phyloP scores from a whole-genome alignment of 2,329 filamentous ascomycete genomes.

The Diaporthe sp. region DNA sequence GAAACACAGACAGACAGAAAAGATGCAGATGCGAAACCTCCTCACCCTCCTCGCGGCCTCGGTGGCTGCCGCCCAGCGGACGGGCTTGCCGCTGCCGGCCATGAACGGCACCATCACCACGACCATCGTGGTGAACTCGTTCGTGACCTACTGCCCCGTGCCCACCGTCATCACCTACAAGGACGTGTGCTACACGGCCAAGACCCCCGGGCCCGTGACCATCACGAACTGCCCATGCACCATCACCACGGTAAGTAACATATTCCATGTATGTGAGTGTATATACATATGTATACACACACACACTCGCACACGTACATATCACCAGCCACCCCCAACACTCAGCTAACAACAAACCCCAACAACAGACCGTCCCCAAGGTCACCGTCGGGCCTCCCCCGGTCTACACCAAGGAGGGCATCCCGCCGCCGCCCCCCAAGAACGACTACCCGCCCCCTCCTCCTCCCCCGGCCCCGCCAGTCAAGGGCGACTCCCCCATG shows the following conservation, averaged over 20 bases:
- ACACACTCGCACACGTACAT: background rate
- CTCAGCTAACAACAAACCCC: background rate
- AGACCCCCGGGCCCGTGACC: constrained; percentile 61
- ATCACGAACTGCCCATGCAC: constrained; percentile 70
- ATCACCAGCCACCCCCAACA: too few relatives aligned
- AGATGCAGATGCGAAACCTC: constrained; percentile 50
- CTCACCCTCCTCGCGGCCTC: constrained; percentile 46
- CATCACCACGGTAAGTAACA: constrained; percentile 44
- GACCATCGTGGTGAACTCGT: constrained; percentile 52
- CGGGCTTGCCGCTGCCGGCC: constrained; percentile 38
- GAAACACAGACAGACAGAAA: constrained; percentile 37
- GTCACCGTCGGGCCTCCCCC: background rate
- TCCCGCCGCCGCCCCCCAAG: background rate
- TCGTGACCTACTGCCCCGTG: constrained; percentile 59
- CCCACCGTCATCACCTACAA: constrained; percentile 66
- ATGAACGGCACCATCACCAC: constrained; percentile 32
- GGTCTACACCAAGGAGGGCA: background rate
- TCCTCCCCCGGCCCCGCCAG: background rate
- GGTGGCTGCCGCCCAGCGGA: constrained; percentile 44
- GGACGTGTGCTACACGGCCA: constrained; percentile 66
- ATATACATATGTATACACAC: background rate
- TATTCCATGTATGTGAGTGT: background rate
- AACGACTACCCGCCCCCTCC: background rate
- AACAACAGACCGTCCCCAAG: constrained; percentile 8
- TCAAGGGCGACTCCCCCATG: background rate